Percentiles rank a stretch among this genome's conserved stretches.
phyloP scores from a whole-genome alignment of 2,329 filamentous ascomycete species.

The Penicillium sp. region DNA sequence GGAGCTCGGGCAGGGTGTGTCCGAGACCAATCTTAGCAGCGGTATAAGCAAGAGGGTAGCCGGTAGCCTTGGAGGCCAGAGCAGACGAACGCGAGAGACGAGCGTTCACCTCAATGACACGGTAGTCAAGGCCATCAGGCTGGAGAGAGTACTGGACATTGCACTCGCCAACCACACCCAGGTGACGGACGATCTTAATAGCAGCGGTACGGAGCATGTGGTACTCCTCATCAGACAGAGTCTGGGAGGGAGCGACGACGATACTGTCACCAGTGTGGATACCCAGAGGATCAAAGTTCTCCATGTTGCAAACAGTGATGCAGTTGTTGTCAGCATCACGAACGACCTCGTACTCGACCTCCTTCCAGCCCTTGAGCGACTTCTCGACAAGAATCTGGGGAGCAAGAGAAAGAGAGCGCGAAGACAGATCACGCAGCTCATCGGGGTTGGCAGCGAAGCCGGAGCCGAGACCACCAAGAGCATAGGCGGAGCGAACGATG shows the following conservation, averaged over 20 bases:
- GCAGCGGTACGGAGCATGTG: constrained; percentile 98
- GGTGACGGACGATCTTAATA: constrained; percentile 96
- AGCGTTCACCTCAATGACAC: constrained; percentile 98
- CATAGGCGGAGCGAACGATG: constrained; percentile 96
- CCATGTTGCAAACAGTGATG: constrained; percentile 98
- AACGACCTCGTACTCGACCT: constrained; percentile 97
- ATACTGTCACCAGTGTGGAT: constrained; percentile 99
- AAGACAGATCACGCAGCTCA: constrained; percentile 90
- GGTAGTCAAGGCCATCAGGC: constrained; percentile 94
- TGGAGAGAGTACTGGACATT: constrained; percentile 98
- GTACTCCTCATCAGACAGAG: constrained; percentile 96
- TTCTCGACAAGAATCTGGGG: constrained; percentile 98
- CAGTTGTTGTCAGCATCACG: constrained; percentile 98
- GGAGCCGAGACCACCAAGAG: constrained; percentile 91
- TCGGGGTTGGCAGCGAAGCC: constrained; percentile 94
- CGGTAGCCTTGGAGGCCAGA: constrained; percentile 95
- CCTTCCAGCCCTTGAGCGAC: constrained; percentile 99
- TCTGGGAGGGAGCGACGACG: constrained; percentile 95
- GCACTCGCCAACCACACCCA: constrained; percentile 97
- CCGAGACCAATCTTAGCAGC: constrained; percentile 98
- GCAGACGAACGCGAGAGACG: constrained; percentile 97
- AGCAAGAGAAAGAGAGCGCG: constrained; percentile 87
- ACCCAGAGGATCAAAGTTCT: constrained; percentile 96
- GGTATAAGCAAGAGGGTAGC: constrained; percentile 95
- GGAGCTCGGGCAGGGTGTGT: constrained; percentile 90